These are phyloP conservation scores for Pseudogymnoascus sp. DNA, from an alignment of 2,329 filamentous ascomycete genomes.

Conservation along the genomic window DNA sequence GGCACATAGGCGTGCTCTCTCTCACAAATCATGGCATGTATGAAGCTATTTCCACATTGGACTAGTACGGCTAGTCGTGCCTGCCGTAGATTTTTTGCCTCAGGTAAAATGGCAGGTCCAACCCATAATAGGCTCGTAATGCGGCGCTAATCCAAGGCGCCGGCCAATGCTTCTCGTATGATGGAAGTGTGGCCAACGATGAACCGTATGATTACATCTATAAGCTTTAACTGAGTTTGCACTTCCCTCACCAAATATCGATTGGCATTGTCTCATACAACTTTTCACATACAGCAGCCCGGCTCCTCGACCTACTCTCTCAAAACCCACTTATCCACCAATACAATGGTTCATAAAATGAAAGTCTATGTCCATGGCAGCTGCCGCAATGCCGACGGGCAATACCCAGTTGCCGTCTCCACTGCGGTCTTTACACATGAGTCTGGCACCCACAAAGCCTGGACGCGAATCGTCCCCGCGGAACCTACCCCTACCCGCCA, in stretches of 20 bases:
- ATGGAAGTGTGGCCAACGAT: background rate
- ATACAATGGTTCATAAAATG: conserved; percentile 3
- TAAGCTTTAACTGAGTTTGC: background rate
- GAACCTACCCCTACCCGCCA: background rate
- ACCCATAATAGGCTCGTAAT: background rate
- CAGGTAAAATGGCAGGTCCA: background rate
- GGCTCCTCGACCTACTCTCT: background rate
- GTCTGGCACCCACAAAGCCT: background rate
- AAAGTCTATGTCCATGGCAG: background rate
- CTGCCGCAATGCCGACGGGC: background rate
- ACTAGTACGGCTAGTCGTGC: background rate
- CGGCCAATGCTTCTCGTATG: background rate
- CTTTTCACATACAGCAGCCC: background rate
- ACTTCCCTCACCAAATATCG: background rate
- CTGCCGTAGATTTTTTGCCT: background rate
- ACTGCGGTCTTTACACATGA: background rate
- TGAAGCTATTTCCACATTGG: background rate
- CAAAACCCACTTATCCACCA: background rate
- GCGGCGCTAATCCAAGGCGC: background rate
- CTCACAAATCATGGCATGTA: background rate
- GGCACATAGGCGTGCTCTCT: background rate
- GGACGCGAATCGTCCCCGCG: background rate
- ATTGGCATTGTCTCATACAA: background rate
- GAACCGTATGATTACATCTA: background rate
- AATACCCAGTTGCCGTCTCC: background rate